These are phyloP conservation scores for Debaryomyces castellii DNA, from an alignment of 805 yeast genomes.

Conservation along the genomic window DNA sequence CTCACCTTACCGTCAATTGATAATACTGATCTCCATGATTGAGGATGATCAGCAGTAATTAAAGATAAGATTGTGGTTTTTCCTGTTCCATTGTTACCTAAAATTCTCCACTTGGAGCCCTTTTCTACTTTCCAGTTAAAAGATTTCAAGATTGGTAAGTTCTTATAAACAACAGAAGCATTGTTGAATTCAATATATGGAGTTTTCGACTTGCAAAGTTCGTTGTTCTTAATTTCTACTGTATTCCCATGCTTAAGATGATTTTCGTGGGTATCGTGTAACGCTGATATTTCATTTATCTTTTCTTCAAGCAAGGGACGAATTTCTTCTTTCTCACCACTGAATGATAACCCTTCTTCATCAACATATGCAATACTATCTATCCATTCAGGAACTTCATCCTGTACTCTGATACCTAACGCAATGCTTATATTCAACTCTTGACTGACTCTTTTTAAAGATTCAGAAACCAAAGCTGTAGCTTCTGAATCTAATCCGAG, in stretches of 20 bases:
- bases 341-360: slow-evolving; percentile 52
- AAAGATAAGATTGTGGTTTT: slow-evolving; percentile 84
- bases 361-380: slow-evolving; percentile 63
- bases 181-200: slow-evolving; percentile 49
- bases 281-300: slow-evolving; percentile 6
- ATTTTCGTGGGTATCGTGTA: slow-evolving; percentile 13
- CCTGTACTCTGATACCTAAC: slow-evolving; percentile 77
- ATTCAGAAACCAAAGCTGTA: slow-evolving; percentile 54
- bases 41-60: slow-evolving; percentile 94
- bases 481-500: slow-evolving; percentile 85
- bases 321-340: slow-evolving; percentile 45
- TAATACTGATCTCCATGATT: slow-evolving; percentile 81
- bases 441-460: slow-evolving; percentile 35
- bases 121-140: slow-evolving; percentile 63
- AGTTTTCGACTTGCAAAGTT: slow-evolving; percentile 4
- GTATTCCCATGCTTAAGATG: slow-evolving; percentile 3
- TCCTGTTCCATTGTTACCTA: slow-evolving; percentile 91
- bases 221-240: slow-evolving; percentile 8
- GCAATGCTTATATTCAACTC: slow-evolving; percentile 55
- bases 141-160: slow-evolving; percentile 55
- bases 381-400: slow-evolving; percentile 76
- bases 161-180: slow-evolving; percentile 66
- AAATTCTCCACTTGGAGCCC: slow-evolving; percentile 85
- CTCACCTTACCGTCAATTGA: slow-evolving; percentile 65
- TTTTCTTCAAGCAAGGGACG: slow-evolving; percentile 13